phyloP scores from a whole-genome alignment of 192 early-diverging fungal species.

The Oehlia diaphana region DNA sequence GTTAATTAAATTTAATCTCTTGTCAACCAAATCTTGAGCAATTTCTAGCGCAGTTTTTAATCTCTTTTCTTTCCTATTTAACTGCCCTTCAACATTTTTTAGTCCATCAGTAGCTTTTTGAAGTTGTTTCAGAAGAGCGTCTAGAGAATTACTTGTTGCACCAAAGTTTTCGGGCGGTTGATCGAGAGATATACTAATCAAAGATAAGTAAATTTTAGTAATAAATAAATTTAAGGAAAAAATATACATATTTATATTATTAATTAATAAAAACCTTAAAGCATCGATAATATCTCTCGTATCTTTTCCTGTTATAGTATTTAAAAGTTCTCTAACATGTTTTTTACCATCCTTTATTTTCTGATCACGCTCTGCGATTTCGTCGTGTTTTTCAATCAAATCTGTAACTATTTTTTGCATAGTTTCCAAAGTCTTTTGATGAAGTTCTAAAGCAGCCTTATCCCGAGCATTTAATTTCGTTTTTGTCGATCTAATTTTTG shows the following conservation, averaged over 20 bases:
- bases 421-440: neutral
- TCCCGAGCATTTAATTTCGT: neutral
- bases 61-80: neutral
- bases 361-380: neutral
- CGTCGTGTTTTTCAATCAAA: neutral
- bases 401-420: neutral
- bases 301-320: neutral
- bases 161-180: neutral
- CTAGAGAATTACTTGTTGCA: neutral
- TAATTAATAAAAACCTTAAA: neutral
- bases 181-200: neutral
- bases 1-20: neutral
- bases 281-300: neutral
- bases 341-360: neutral
- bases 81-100: neutral
- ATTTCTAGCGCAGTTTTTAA: neutral
- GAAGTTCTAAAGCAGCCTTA: neutral
- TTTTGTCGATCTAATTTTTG: neutral
- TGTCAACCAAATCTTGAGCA: neutral
- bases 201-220: neutral
- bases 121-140: neutral
- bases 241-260: too few species aligned
- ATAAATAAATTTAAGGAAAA: neutral
- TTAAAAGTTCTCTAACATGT: neutral
- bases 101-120: neutral